phyloP scores from a whole-genome alignment of 768 basidiomycete genomes.

The Candolleomyces eurysporus region DNA sequence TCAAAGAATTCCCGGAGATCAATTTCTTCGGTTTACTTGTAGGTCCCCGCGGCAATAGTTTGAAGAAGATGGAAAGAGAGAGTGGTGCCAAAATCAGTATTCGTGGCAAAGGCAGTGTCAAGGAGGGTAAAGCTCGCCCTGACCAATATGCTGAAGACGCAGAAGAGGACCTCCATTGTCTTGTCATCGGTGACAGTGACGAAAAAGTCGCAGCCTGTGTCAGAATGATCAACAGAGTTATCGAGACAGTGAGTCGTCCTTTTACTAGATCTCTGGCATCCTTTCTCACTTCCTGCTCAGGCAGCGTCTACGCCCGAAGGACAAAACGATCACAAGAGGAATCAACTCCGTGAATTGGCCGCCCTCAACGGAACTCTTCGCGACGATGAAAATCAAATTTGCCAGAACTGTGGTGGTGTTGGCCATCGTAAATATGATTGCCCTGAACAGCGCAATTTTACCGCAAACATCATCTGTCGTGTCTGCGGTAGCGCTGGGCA shows the following conservation, averaged over 20 bases:
- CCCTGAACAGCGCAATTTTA: conserved; percentile 97
- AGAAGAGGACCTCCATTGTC: conserved; percentile 98
- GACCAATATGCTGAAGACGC: conserved; percentile 95
- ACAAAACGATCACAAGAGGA: conserved; percentile 99
- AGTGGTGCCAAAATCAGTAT: conserved; percentile 99
- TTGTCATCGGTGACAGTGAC: conserved; percentile 89
- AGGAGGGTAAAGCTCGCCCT: conserved; percentile 96
- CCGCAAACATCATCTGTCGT: conserved; percentile 99
- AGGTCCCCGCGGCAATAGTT: conserved; percentile 96
- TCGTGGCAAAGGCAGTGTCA: conserved; percentile 96
- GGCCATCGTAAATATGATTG: conserved; percentile 99
- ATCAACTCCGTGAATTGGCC: conserved; percentile 96
- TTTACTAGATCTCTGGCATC: not conserved
- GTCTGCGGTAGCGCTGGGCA: conserved; percentile 97
- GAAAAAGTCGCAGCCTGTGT: conserved; percentile 92
- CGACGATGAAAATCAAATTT: conserved; percentile 99
- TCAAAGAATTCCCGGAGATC: conserved; percentile 99
- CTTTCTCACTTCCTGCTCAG: conserved; percentile 38
- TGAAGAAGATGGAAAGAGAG: conserved; percentile 99
- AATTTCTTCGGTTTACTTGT: conserved; percentile 99
- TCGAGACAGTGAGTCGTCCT: conserved; percentile 86
- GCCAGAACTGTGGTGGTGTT: conserved; percentile 92
- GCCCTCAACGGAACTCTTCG: conserved; percentile 98
- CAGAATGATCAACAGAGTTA: conserved; percentile 94
- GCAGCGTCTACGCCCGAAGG: conserved; percentile 99